Evolutionary conservation across 2,329 filamentous ascomycete species (phyloP).

Genomic region (Ophiostoma perfectum): DNA sequence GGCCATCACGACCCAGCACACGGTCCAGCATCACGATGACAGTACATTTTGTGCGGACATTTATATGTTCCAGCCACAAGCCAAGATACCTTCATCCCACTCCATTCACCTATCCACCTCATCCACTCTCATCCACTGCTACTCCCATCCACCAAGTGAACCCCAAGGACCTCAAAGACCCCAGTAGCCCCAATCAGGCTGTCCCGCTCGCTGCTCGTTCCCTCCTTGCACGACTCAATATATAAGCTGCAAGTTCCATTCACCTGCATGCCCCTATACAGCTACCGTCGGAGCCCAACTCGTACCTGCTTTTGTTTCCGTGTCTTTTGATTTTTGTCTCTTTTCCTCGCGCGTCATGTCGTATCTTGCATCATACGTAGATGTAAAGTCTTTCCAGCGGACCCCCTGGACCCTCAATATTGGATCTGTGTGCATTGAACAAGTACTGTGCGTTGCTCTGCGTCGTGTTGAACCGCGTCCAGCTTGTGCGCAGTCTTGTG

Average conservation of each 20-base stretch:
- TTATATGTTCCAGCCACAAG: conserved; percentile 3
- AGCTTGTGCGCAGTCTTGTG: not conserved
- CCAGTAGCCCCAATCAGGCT: not conserved
- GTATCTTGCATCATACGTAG: not conserved
- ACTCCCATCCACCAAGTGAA: not conserved
- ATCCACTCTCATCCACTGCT: not conserved
- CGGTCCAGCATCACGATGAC: not conserved
- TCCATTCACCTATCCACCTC: not conserved
- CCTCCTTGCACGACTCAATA: not conserved
- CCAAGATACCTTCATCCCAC: not conserved
- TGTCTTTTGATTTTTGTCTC: not conserved
- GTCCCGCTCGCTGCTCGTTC: not conserved
- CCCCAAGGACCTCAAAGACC: not conserved
- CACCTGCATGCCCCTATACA: conserved; percentile 9
- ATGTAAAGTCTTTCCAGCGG: not conserved
- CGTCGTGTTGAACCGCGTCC: not conserved
- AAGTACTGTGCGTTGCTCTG: conserved; percentile 2
- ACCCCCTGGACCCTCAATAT: not conserved
- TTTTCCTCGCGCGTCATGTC: not conserved
- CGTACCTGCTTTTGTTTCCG: not conserved
- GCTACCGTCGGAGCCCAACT: not conserved
- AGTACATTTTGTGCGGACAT: not conserved
- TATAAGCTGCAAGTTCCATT: conserved; percentile 8
- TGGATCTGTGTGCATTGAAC: not conserved
- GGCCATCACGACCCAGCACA: not conserved